Percentiles rank a stretch among this genome's conserved stretches.
These are phyloP conservation scores for Chrysochromulina parva DNA, from an alignment of 78 protist species.

Conservation along the genomic window DNA sequence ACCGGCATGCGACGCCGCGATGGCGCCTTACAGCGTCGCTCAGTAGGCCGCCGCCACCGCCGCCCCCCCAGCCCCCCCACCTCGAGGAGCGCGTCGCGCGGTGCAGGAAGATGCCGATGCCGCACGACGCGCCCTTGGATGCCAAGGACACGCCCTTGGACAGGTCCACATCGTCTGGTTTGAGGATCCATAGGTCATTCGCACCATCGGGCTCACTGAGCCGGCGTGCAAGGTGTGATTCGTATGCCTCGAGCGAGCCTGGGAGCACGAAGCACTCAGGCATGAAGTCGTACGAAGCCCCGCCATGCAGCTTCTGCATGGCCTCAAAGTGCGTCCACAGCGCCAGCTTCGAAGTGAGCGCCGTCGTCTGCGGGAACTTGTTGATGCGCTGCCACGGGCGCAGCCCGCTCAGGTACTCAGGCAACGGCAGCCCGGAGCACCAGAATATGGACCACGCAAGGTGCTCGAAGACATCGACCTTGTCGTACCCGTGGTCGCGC, in stretches of 20 bases:
- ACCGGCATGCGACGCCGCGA: conserved; percentile 24
- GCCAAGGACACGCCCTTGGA: no score
- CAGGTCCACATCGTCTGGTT: conserved; percentile 12
- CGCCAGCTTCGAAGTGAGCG: conserved; percentile 51
- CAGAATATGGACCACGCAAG: neutral
- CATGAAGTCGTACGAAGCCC: neutral
- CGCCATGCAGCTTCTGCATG: neutral
- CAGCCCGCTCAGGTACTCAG: no score
- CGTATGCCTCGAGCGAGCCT: neutral
- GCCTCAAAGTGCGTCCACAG: neutral
- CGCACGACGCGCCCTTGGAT: neutral
- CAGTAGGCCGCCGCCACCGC: no score
- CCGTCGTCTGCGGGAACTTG: conserved; percentile 61
- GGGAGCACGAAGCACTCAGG: conserved; percentile 48
- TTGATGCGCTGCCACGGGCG: conserved; percentile 18
- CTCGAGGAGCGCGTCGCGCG: neutral
- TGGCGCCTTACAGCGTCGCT: neutral
- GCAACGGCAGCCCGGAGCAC: conserved; percentile 12
- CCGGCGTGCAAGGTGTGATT: neutral
- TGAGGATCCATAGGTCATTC: neutral
- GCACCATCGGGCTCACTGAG: neutral
- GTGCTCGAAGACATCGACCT: no score
- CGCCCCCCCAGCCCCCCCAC: neutral
- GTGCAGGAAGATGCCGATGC: conserved; percentile 43
- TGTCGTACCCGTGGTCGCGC: neutral